Percentiles rank a stretch among this genome's conserved stretches.
Conservation (phyloP, 2,329 filamentous ascomycete species). For the Ciborinia camelliae region DNA sequence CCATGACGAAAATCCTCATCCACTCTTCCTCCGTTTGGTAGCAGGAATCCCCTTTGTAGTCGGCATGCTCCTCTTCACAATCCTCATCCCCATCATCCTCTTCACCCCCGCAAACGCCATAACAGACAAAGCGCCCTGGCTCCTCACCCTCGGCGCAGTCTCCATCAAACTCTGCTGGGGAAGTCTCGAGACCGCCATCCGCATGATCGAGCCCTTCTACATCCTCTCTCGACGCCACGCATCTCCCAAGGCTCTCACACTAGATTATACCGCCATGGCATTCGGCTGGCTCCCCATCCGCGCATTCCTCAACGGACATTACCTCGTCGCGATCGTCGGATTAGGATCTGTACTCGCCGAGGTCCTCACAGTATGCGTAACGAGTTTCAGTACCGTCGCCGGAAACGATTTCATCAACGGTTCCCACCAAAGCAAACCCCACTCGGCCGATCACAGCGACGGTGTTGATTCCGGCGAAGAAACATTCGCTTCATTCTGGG, state of each 20-base stretch:
- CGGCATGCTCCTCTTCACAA: conserved; percentile 54
- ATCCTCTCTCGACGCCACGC: conserved; percentile 65
- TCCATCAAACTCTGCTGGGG: conserved; percentile 66
- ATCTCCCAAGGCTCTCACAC: conserved; percentile 60
- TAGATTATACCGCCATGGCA: conserved; percentile 71
- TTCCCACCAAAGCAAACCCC: neutral
- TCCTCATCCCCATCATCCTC: conserved; percentile 58
- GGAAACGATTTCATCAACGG: conserved; percentile 54
- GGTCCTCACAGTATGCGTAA: conserved; percentile 66
- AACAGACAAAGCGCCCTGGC: conserved; percentile 61
- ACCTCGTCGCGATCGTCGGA: conserved; percentile 64
- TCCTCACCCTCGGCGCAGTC: conserved; percentile 63
- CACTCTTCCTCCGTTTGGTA: conserved; percentile 61
- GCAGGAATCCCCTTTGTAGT: conserved; percentile 60
- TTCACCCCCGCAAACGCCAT: conserved; percentile 54
- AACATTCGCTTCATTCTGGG: conserved; percentile 61
- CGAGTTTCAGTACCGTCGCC: conserved; percentile 62
- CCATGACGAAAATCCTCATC: conserved; percentile 58
- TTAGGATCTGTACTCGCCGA: conserved; percentile 71
- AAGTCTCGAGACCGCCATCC: conserved; percentile 64
- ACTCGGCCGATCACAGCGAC: no score
- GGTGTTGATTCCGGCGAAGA: conserved; percentile 51
- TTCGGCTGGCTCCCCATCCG: conserved; percentile 62
- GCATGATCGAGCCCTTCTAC: conserved; percentile 73
- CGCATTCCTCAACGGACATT: conserved; percentile 61